Evolutionary conservation across 768 basidiomycete genomes (phyloP), one percentile per base, ranked within the genome.

Genomic region (Mycena maculata): DNA sequence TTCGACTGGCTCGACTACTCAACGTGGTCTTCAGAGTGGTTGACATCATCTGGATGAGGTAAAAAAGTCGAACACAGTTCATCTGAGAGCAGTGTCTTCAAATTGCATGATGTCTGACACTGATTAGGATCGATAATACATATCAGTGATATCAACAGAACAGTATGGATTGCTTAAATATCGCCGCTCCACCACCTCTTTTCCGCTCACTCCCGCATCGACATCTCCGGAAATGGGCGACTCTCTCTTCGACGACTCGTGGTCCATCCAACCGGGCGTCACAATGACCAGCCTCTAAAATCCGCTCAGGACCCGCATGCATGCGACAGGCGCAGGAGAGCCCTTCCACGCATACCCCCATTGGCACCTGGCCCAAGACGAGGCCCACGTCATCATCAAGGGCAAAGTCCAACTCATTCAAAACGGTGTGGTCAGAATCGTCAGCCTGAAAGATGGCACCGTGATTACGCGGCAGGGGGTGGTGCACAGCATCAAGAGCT

Each of bases 311-410:
- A 44, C 54, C 5, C 55, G n/a, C 22, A 10, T 57, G 8, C 18
- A 48, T 12, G 6, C 10, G 6, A 64, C 63, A 2, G 54, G 63
- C 54, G 36, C 41, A 13, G n/a, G n/a, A n/a, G 63, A 48, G 25
- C 13, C 23, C 16, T 30, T 64, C 47, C 4, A 22, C 36, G 55
- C 39, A 4, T 47, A 38, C 0, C 36, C 25, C 2, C 63, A 64
- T 53, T 64, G 63, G 63, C 63, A 63, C 22, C 3, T 6, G 4
- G 5, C 11, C 8, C 53, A 63, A 15, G 41, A 27, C 2, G 61
- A 63, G 33, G n/a, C 27, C 0, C 61, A 63, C 25, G 15, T n/a
- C 16, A 44, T 56, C 2, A 31, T 63, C 31, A 63, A 63, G 61
- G 61, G 61, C 15, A 36, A 23, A 5, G 7, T 56, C 1, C 33